A percentile compares a stretch with the other conserved stretches of the same genome.
These are phyloP conservation scores for Rhinocladiella similis DNA, from an alignment of 2,329 filamentous ascomycete species.

Conservation along the genomic window DNA sequence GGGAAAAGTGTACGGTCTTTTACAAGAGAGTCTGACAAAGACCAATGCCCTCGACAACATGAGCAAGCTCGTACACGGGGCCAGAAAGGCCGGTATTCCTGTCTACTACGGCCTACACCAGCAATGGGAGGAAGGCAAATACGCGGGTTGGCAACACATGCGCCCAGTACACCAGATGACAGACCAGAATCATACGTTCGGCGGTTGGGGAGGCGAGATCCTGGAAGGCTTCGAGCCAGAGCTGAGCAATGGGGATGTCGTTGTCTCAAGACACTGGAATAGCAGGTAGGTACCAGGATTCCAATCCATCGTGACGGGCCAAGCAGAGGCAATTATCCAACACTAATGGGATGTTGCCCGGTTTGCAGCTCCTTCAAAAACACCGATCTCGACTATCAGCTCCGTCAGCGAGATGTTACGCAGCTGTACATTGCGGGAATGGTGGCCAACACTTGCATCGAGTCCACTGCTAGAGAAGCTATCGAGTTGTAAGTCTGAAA, in stretches of 20 bases:
- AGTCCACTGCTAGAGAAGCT: conserved; percentile 38
- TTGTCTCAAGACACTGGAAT: conserved; percentile 38
- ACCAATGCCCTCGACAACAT: conserved; percentile 32
- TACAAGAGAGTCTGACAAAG: conserved; percentile 10
- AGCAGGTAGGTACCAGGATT: not conserved
- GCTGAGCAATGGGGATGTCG: conserved; percentile 32
- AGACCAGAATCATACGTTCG: conserved; percentile 29
- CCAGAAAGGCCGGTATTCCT: conserved; percentile 31
- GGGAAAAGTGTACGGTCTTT: conserved; percentile 20
- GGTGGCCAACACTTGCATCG: conserved; percentile 37
- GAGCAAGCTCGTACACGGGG: conserved; percentile 29
- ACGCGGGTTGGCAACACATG: conserved; percentile 34
- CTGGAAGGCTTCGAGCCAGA: conserved; percentile 33
- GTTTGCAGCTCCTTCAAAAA: conserved; percentile 36
- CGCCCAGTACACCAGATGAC: conserved; percentile 24
- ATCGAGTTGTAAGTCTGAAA: conserved; percentile 30
- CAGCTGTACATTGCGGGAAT: conserved; percentile 36
- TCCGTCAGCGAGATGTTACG: conserved; percentile 36
- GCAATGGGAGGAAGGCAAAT: conserved; percentile 27
- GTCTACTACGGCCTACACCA: conserved; percentile 41
- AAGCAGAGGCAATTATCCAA: not conserved
- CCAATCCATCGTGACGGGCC: no score
- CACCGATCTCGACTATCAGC: conserved; percentile 39
- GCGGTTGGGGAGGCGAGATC: conserved; percentile 36
- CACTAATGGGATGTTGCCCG: not conserved